phyloP scores from a whole-genome alignment of 805 yeast genomes.

The Teunomyces pallodes region DNA sequence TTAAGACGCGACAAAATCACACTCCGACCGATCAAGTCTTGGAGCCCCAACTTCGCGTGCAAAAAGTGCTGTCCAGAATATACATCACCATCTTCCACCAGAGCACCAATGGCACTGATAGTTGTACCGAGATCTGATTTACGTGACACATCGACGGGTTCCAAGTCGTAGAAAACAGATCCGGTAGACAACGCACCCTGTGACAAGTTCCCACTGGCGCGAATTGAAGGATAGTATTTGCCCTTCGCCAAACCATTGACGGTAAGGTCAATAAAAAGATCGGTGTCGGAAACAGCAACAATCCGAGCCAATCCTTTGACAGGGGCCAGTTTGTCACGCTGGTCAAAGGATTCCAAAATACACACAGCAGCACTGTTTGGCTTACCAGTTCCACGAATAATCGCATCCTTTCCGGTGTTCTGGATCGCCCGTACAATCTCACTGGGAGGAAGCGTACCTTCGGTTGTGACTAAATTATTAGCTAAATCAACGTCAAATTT shows the following conservation, averaged over 20 bases:
- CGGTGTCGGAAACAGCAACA: slow-evolving; percentile 58
- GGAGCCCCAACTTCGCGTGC: slow-evolving; percentile 46
- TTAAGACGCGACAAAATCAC: slow-evolving; percentile 45
- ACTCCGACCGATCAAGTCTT: slow-evolving; percentile 71
- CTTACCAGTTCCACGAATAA: slow-evolving; percentile 85
- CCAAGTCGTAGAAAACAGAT: slow-evolving; percentile 41
- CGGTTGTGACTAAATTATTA: slow-evolving; percentile 61
- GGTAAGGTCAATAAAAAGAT: slow-evolving; percentile 71
- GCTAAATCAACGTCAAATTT: slow-evolving; percentile 55
- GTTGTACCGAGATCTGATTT: slow-evolving; percentile 26
- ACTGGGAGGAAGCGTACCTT: slow-evolving; percentile 76
- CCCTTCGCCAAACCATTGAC: slow-evolving; percentile 69
- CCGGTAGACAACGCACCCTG: slow-evolving; percentile 72
- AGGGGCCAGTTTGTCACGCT: slow-evolving; percentile 46
- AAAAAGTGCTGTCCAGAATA: slow-evolving; percentile 38
- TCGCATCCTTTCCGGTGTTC: slow-evolving; percentile 79
- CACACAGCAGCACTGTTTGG: slow-evolving; percentile 90
- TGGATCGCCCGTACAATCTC: slow-evolving; percentile 65
- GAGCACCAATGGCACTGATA: slow-evolving; percentile 37
- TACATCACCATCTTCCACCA: slow-evolving; percentile 12
- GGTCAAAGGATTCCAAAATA: slow-evolving; percentile 71
- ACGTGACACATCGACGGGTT: slow-evolving; percentile 31
- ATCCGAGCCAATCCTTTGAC: slow-evolving; percentile 87
- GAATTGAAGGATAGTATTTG: slow-evolving; percentile 64
- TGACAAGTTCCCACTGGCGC: slow-evolving; percentile 73